These are phyloP conservation scores for Malus asiatica DNA, from an alignment of 306 rosid species.

Conservation along the genomic window DNA sequence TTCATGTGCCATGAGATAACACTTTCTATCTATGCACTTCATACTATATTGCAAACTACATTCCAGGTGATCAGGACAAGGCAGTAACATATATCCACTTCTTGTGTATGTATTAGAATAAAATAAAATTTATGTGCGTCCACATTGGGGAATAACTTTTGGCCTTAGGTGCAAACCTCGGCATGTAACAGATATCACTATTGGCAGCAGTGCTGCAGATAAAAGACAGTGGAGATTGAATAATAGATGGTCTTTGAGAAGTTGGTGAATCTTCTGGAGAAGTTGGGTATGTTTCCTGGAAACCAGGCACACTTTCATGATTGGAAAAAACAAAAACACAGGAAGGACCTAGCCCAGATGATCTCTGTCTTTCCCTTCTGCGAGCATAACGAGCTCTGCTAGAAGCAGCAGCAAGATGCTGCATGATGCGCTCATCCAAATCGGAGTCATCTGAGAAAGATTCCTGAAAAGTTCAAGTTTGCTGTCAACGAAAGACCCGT, in stretches of 20 bases:
- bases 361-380: conserved; percentile 56
- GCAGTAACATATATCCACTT: neutral
- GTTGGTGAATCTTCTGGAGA: conserved; percentile 40
- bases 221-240: conserved; percentile 27
- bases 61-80: neutral
- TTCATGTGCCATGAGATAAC: neutral
- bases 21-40: neutral
- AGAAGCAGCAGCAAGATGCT: conserved; percentile 57
- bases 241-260: conserved; percentile 24
- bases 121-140: neutral
- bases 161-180: conserved; percentile 35
- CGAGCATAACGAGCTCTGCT: conserved; percentile 46
- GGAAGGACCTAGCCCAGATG: conserved; percentile 51
- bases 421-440: conserved; percentile 69
- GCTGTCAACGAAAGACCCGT: neutral
- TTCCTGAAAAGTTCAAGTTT: conserved; percentile 44
- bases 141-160: neutral
- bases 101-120: neutral
- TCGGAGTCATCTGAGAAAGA: conserved; percentile 60
- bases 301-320: conserved; percentile 18
- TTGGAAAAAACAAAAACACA: conserved; percentile 33
- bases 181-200: conserved; percentile 27
- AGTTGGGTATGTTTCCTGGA: conserved; percentile 25
- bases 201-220: conserved; percentile 23
- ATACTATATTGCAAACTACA: neutral